Evolutionary conservation across 345 rosid genomes (phyloP), one percentile per base, ranked within the genome.

Genomic region (Erodium maritimum): DNA sequence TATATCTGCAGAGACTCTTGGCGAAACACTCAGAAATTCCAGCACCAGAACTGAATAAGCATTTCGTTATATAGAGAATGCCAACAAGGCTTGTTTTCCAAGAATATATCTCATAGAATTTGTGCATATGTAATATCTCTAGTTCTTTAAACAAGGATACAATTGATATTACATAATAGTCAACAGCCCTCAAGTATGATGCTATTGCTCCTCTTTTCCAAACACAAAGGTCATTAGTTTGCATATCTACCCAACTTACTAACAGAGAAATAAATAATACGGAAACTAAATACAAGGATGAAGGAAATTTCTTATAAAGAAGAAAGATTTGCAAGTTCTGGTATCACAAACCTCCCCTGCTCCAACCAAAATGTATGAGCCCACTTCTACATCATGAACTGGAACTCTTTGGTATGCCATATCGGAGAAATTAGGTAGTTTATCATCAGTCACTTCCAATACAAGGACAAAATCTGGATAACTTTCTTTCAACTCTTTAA

Each of bases 331-430:
- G 29, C 17, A 56, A 56, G 17, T 48, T 55, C 16, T 2, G 19
- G 55, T 62, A 60, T 71, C 66, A 82, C 98, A 77, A 81, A 88
- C 96, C 96, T 88, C 96, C 75, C 99, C 99, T 79, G 89, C 78
- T 76, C 91, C 93, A 57, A 91, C 91, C 83, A 91, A 71, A 67
- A 91, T 57, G 69, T 73, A 91, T 53, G 91, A 91, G 63, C 96
- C 98, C 55, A 88, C 83, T 64, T 74, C 68, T 29, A 91, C 85
- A 58, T 86, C 83, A 66, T 88, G 91, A 68, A 93, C 96, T 5
- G 95, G 99, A 59, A 93, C 75, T 54, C 89, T 85, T 77, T 51
- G 72, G 61, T 88, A 86, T 0, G 84, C 79, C 65, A 93, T 82
- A 79, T 86, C 76, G 62, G 91, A 73, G 48, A 83, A 61, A 57